Conservation (phyloP, 164 flowering plant genomes). For the Kingdonia uniflora region DNA sequence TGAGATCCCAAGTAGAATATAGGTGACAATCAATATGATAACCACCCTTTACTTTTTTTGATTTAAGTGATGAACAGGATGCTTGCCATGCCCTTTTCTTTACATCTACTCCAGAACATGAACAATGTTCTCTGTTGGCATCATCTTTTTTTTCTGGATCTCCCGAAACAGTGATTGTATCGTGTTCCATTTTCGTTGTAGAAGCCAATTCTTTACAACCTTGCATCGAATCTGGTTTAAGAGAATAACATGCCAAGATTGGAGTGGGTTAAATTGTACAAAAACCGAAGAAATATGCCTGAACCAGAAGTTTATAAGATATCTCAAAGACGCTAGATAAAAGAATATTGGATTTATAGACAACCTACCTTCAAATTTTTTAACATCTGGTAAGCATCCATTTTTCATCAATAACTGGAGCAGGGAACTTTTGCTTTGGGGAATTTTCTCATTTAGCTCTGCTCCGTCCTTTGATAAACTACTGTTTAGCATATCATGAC, state of each 20-base stretch:
- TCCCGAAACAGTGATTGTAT: conserved; percentile 9
- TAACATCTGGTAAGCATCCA: conserved; percentile 12
- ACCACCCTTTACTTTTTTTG: conserved; percentile 71
- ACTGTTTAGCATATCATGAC: conserved; percentile 7
- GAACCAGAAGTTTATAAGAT: not conserved
- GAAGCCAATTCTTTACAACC: conserved; percentile 15
- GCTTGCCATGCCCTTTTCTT: conserved; percentile 66
- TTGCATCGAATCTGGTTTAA: conserved; percentile 1
- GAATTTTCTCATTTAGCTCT: not conserved
- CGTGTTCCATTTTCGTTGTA: conserved; percentile 9
- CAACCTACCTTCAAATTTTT: conserved; percentile 12
- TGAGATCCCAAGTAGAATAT: conserved; percentile 18
- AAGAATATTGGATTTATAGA: not conserved
- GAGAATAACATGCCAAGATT: conserved; percentile 15
- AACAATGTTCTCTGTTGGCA: conserved; percentile 20
- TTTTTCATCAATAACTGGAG: conserved; percentile 14
- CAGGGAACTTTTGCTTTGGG: conserved; percentile 12
- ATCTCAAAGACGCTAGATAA: too few relatives aligned
- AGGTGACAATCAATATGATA: conserved; percentile 26
- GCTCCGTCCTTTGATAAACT: conserved; percentile 3
- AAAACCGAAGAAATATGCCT: not conserved
- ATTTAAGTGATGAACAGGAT: conserved; percentile 56
- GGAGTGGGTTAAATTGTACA: not conserved
- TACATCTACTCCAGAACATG: conserved; percentile 30
- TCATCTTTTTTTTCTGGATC: conserved; percentile 9